Percentiles rank a stretch among this genome's conserved stretches.
Conservation (phyloP, 2,329 filamentous ascomycete species). For the Colletotrichum shisoi region DNA sequence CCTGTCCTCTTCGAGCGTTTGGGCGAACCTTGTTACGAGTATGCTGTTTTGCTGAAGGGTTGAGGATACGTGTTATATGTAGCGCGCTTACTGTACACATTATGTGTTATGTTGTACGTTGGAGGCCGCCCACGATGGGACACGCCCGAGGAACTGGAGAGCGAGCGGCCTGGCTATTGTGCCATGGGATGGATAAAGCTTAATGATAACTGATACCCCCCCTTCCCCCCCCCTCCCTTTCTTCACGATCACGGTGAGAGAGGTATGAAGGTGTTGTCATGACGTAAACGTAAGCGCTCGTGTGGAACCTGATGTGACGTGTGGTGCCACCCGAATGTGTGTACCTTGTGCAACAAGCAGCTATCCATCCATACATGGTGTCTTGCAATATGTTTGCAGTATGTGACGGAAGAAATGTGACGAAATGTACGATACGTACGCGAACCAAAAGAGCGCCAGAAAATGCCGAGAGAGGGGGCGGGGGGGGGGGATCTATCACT, state of each 20-base stretch:
- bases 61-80: not conserved
- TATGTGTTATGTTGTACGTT: not conserved
- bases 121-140: not conserved
- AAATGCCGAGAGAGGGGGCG: not conserved
- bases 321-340: not conserved
- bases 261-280: not conserved
- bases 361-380: not conserved
- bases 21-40: not conserved
- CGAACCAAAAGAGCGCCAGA: not conserved
- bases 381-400: not conserved
- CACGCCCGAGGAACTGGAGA: not conserved
- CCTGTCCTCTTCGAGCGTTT: not conserved
- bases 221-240: too few species aligned
- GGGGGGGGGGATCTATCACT: slow-evolving; percentile 19
- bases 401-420: not conserved
- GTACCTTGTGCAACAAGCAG: not conserved
- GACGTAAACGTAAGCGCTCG: not conserved
- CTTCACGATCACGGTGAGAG: not conserved
- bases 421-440: not conserved
- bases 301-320: too few species aligned
- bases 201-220: slow-evolving; percentile 22
- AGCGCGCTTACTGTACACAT: slow-evolving; percentile 3
- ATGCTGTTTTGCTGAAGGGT: not conserved
- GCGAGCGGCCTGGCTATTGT: not conserved
- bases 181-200: slow-evolving; percentile 5